phyloP scores from a whole-genome alignment of 805 yeast genomes.

The Myxozyma melibiosi region DNA sequence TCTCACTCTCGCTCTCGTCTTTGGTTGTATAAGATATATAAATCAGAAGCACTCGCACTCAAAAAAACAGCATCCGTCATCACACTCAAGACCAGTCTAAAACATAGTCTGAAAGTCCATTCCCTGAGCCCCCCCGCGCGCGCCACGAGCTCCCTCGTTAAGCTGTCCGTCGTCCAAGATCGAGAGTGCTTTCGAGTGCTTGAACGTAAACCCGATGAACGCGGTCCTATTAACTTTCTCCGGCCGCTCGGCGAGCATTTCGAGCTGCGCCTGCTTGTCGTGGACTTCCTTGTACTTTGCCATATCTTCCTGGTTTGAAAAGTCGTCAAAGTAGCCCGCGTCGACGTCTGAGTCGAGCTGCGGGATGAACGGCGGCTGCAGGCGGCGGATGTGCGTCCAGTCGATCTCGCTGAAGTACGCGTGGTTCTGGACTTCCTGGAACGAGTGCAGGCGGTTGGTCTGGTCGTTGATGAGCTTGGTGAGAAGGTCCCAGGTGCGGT shows the following conservation, averaged over 20 bases:
- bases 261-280: conserved; percentile 85
- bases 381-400: conserved; percentile 66
- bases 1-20: neutral
- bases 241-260: conserved; percentile 69
- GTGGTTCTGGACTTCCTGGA: conserved; percentile 78
- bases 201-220: conserved; percentile 94
- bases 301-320: conserved; percentile 95
- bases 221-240: conserved; percentile 58
- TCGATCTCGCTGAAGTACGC: conserved; percentile 83
- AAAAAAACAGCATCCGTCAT: neutral
- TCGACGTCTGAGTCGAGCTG: conserved; percentile 96
- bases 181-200: conserved; percentile 59
- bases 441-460: conserved; percentile 68
- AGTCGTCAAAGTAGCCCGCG: conserved; percentile 98
- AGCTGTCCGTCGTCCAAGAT: conserved; percentile 23
- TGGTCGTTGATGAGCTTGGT: conserved; percentile 72
- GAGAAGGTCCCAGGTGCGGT: conserved; percentile 92
- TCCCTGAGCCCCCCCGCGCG: conserved; percentile 14
- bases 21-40: neutral
- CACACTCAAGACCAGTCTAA: neutral
- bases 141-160: conserved; percentile 6
- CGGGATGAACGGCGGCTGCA: conserved; percentile 93
- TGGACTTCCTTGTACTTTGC: conserved; percentile 96
- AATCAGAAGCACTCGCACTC: neutral
- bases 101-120: conserved; percentile 25